Evolutionary conservation across 345 rosid genomes (phyloP).

Genomic region (Citrus unshiu): DNA sequence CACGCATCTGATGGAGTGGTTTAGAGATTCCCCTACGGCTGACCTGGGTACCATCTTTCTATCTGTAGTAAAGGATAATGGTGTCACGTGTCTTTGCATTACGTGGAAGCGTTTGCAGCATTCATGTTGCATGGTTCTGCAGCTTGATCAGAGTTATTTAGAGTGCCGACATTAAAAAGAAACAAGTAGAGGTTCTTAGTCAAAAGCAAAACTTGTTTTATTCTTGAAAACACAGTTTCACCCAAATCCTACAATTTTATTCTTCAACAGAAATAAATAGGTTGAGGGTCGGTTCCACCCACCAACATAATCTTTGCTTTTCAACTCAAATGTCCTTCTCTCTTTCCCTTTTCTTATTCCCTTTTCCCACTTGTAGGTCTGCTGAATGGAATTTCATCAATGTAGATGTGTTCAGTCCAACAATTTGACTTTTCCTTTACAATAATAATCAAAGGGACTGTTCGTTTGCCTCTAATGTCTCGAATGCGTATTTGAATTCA

Average conservation of each 20-base stretch:
- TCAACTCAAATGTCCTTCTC: conserved; percentile 17
- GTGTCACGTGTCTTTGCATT: background rate
- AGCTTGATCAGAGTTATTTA: background rate
- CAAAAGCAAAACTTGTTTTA: background rate
- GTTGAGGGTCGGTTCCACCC: conserved; percentile 27
- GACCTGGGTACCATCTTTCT: background rate
- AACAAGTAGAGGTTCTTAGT: conserved; percentile 10
- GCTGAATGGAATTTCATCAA: background rate
- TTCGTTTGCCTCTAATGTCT: background rate
- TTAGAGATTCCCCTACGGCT: background rate
- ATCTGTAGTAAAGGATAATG: background rate
- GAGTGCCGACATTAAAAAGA: background rate
- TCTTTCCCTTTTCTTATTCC: background rate
- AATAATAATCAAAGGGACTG: background rate
- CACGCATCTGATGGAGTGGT: background rate
- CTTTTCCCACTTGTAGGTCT: background rate
- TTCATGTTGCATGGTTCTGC: background rate
- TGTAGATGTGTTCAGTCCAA: background rate
- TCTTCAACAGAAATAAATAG: conserved; percentile 14
- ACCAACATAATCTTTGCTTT: conserved; percentile 34
- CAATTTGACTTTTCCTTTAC: background rate
- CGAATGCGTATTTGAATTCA: background rate
- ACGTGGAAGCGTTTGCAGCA: background rate
- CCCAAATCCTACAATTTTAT: conserved; percentile 6
- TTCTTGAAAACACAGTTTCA: conserved; percentile 3